A percentile compares a stretch with the other conserved stretches of the same genome.
These are phyloP conservation scores for Athelia sp. DNA, from an alignment of 1,284 basidiomycete genomes.

Conservation along the genomic window DNA sequence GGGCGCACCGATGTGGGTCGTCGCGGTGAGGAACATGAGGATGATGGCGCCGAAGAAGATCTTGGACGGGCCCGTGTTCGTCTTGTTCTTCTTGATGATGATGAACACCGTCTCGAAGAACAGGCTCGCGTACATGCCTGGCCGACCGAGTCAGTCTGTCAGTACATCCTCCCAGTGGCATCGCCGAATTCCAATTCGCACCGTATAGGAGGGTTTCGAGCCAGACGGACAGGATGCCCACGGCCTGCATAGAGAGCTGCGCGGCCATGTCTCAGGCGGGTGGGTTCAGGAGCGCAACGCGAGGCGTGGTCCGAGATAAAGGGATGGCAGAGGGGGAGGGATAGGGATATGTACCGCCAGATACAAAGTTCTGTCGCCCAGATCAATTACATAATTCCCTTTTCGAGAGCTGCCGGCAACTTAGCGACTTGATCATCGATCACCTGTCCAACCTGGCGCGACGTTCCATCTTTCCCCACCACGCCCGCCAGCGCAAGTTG, in stretches of 20 bases:
- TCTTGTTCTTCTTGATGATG: slow-evolving; percentile 11
- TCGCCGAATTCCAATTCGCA: slow-evolving; percentile 4
- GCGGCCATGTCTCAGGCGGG: background rate
- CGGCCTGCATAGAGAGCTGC: background rate
- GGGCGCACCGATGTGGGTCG: slow-evolving; percentile 1
- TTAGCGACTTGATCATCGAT: too few relatives aligned
- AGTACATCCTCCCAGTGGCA: background rate
- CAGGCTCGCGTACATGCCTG: slow-evolving; percentile 14
- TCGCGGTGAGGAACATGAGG: slow-evolving; percentile 8
- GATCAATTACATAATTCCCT: too few relatives aligned
- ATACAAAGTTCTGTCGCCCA: too few relatives aligned
- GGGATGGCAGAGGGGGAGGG: too few relatives aligned
- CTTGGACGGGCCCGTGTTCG: slow-evolving; percentile 10
- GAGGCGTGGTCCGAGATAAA: too few relatives aligned
- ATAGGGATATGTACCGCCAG: too few relatives aligned
- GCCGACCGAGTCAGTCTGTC: background rate
- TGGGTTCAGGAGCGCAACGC: too few relatives aligned
- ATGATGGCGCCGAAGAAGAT: slow-evolving; percentile 8
- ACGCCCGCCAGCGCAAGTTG: too few relatives aligned
- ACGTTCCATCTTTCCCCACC: too few relatives aligned
- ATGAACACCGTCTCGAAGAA: slow-evolving; percentile 13
- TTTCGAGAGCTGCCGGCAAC: too few relatives aligned
- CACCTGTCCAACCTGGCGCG: too few relatives aligned
- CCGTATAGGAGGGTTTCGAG: slow-evolving; percentile 4
- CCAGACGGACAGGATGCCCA: slow-evolving; percentile 1